Evolutionary conservation across 2,329 filamentous ascomycete species (phyloP).

Genomic region (Alternaria hordeiaustralica): DNA sequence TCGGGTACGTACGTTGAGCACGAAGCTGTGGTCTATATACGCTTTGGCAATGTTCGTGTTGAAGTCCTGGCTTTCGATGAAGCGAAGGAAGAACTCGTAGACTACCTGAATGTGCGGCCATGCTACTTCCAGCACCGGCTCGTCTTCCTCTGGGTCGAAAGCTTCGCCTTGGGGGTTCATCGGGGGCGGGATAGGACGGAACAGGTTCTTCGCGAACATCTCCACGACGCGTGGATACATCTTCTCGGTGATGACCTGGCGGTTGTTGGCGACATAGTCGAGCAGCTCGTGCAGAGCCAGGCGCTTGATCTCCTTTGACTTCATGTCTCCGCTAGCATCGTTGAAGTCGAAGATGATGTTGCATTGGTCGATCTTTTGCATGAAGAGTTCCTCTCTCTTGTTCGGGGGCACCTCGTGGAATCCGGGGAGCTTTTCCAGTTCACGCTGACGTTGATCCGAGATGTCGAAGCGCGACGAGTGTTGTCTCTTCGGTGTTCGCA

Average conservation of each 20-base stretch:
- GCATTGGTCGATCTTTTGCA: conserved; percentile 99
- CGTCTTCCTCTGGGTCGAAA: conserved; percentile 97
- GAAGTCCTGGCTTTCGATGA: conserved; percentile 99
- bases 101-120: conserved; percentile 99
- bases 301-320: conserved; percentile 99
- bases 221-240: conserved; percentile 99
- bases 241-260: conserved; percentile 96
- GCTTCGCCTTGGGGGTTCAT: conserved; percentile 98
- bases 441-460: conserved; percentile 84
- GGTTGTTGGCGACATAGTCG: conserved; percentile 98
- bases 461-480: conserved; percentile 98
- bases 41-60: conserved; percentile 99
- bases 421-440: conserved; percentile 94
- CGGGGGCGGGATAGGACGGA: conserved; percentile 93
- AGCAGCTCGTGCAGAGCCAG: conserved; percentile 93
- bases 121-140: conserved; percentile 95
- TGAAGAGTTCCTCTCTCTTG: conserved; percentile 93
- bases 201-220: conserved; percentile 99
- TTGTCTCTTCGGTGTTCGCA: conserved; percentile 93
- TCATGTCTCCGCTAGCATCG: conserved; percentile 97
- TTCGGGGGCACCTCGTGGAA: conserved; percentile 98
- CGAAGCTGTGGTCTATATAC: conserved; percentile 98
- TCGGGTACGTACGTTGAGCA: conserved; percentile 68
- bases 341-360: conserved; percentile 99
- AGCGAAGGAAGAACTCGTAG: conserved; percentile 98